Evolutionary conservation across 441 rosid species (phyloP), one percentile per base, ranked within the genome.

Genomic region (Erodium moschatum): DNA sequence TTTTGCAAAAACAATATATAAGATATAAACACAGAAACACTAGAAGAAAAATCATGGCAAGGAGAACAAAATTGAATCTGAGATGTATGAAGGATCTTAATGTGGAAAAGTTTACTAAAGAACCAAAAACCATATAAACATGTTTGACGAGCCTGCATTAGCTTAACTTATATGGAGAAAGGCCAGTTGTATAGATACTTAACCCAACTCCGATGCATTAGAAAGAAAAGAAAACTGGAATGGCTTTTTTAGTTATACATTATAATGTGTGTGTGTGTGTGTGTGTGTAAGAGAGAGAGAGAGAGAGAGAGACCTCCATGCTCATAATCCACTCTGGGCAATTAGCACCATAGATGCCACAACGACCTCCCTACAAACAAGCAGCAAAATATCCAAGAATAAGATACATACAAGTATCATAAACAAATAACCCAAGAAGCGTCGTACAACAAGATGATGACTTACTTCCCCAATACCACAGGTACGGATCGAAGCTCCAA

Each of bases 341-440:
- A 70, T 94, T 94, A 70, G 85, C 92, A 71, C 99, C 97, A 67
- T 80, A 94, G 71, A 91, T 89, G 66, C 99, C 97, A 75, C 99
- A 94, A 80, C 86, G 87, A 18, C 74, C 92, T 65, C 91, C 84
- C 99, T 94, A 73, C 42, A 75, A 64, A 68, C 64, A 68, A 70
- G 60, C 68, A 70, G 54, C 19, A 64, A 46, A 21, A 29, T 11
- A 70, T n/a, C 56, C 62, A 66, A 19, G 6, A 1, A 68, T 69
- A 52, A 52, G 60, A 6, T 15, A 69, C n/a, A 27, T 40, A 40
- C 35, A 27, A 15, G 72, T 10, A 24, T 29, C 31, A 29, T 29
- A 29, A 29, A 29, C 31, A 29, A 29, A 29, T 29, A 29, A 29
- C 31, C 31, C 31, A 12, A 71, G 11, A 8, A 65, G 31, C 6